Conservation (phyloP, 177 flowering plant genomes). For the Tripterygium wilfordii region DNA sequence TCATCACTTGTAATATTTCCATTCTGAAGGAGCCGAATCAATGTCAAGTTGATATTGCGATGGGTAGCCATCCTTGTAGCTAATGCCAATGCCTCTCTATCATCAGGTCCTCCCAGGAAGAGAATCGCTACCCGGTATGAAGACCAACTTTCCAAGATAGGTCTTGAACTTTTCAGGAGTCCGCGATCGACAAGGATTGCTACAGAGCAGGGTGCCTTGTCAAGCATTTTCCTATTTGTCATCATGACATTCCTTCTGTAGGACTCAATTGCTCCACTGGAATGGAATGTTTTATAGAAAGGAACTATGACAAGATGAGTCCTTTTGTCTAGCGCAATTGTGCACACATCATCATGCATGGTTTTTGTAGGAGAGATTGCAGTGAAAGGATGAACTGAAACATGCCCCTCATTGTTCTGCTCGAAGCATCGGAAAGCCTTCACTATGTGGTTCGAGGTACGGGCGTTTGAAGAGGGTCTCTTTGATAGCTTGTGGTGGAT, state of each 20-base stretch:
- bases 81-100: slow-evolving; percentile 31
- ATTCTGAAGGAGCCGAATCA: slow-evolving; percentile 18
- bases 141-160: slow-evolving; percentile 4
- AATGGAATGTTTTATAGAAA: slow-evolving; percentile 12
- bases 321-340: slow-evolving; percentile 21
- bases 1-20: slow-evolving; percentile 5
- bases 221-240: slow-evolving; percentile 10
- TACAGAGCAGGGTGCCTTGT: slow-evolving; percentile 26
- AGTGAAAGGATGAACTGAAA: slow-evolving; percentile 20
- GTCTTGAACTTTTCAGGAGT: neutral
- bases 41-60: slow-evolving; percentile 13
- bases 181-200: slow-evolving; percentile 30
- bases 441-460: slow-evolving; percentile 15
- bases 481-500: slow-evolving; percentile 12
- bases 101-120: slow-evolving; percentile 37
- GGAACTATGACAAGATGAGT: slow-evolving; percentile 28
- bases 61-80: slow-evolving; percentile 24
- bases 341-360: slow-evolving; percentile 32
- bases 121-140: slow-evolving; percentile 20
- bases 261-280: neutral
- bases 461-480: neutral
- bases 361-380: slow-evolving; percentile 13
- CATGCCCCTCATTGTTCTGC: neutral
- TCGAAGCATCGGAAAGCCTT: slow-evolving; percentile 16
- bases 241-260: neutral